Evolutionary conservation across 306 rosid species (phyloP), one percentile per base, ranked within the genome.

Genomic region (Lathyrus sativus): DNA sequence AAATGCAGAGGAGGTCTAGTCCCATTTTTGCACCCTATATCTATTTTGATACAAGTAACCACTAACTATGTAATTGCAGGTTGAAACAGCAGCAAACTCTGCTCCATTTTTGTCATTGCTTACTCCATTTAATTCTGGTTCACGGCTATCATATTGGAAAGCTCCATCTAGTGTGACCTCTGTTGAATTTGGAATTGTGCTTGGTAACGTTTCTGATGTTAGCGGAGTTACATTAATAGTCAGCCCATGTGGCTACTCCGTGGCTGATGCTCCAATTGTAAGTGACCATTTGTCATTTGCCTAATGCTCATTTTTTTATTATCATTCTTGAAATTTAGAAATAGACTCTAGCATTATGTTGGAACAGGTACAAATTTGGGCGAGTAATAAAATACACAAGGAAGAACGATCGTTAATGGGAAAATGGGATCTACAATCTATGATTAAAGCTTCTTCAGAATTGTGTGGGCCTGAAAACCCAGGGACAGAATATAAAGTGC

Each of bases 231-330:
- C 80, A 78, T 78, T 90, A 82, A 76, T 90, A 69, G 84, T 95
- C 58, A 90, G 99, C 79, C 87, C 96, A 4, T 90, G 99, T 76
- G 99, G 99, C 75, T 95, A 95, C 81, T 85, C 99, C n/a, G 78
- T 74, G 74, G 80, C 84, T 67, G 97, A 95, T 78, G 80, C 82
- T 81, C 99, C 99, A 65, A 81, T 68, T 24, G 99, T 90, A 67
- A 81, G 99, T 95, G 26, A 35, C 43, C 17, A 78, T 74, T 71
- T 54, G 12, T 39, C 28, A 76, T 62, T 74, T 71, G 55, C 81
- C 64, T 14, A 39, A 45, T 63, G 57, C 48, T 70, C 17, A 62
- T 48, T 55, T 59, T 45, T n/a, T n/a, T n/a, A n/a, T n/a, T 35
- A 22, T 79, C 71, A 44, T 46, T 54, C 48, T n/a, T 65, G 60